Evolutionary conservation across 495 filamentous ascomycete genomes (phyloP).

Genomic region (Aspergillus carlsbadensis): DNA sequence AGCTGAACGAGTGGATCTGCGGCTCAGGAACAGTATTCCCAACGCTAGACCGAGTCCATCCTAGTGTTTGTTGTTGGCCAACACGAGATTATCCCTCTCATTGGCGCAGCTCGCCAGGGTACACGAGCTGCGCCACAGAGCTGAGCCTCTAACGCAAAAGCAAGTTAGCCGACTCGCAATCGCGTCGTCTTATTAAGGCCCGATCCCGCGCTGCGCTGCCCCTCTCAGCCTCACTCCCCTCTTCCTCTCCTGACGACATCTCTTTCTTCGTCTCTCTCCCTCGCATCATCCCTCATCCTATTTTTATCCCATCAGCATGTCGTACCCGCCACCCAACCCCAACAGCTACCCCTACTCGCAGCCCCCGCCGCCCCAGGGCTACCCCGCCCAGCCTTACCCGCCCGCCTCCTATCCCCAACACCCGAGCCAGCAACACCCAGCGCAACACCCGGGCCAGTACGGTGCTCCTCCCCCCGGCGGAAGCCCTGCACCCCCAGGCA

Average conservation of each 20-base stretch:
- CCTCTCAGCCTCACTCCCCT: too few relatives aligned
- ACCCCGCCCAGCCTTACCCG: constrained; percentile 9
- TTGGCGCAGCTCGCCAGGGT: too few relatives aligned
- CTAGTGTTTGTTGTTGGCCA: too few relatives aligned
- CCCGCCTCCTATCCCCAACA: constrained; percentile 6
- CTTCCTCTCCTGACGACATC: neutral
- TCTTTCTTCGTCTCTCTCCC: neutral
- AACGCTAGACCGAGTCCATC: too few relatives aligned
- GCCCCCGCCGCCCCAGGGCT: constrained; percentile 15
- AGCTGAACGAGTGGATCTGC: too few relatives aligned
- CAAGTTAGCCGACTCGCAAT: neutral
- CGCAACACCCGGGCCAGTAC: neutral
- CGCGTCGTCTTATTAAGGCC: neutral
- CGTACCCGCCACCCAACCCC: constrained; percentile 6
- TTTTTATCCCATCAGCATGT: constrained; percentile 6
- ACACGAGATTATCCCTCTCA: too few relatives aligned
- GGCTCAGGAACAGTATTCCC: too few relatives aligned
- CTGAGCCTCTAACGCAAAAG: neutral
- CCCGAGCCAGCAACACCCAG: too few relatives aligned
- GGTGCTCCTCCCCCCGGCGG: neutral
- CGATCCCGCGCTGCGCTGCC: neutral
- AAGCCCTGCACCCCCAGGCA: neutral
- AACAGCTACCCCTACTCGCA: constrained; percentile 13
- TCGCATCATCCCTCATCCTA: neutral
- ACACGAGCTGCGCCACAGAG: neutral